Base-by-base conservation (phyloP, 2,329 filamentous ascomycete genomes). In the Acarospora socialis region DNA sequence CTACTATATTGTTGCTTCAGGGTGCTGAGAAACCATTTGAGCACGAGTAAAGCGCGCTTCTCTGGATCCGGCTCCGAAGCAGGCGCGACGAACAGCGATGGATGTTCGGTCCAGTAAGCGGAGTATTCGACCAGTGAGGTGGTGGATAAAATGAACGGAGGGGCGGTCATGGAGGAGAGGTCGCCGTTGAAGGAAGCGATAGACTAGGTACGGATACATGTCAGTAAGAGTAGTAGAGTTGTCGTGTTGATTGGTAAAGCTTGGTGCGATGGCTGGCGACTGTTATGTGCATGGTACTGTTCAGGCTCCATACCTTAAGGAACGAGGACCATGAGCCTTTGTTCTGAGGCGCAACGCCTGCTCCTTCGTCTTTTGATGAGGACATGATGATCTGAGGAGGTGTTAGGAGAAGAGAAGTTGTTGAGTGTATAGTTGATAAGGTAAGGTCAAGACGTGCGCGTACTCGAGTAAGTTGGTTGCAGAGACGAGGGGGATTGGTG, bases 11-110 rank as follows among this genome's bases (percentile, higher is more conserved):
- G 83, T 57, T 92, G 82, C 62, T 90, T 92, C 32, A 95, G 66
- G 3, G 86, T 93, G 49, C 76, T 86, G 34, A 95, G 61, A 61
- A 94, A 95, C 87, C 87, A 95, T 57, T 87, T 92, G 46, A 94
- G 63, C n/a, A 95, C 87, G 20, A 87, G 65, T 43, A 92, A 60
- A 13, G 82, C 77, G 39, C 87, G 75, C 63, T 83, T 90, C 47
- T 79, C 73, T 1, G 84, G 70, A 52, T 92, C 80, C 32, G 74
- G 47, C 54, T 93, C 84, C 36, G 68, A 66, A 29, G 83, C 79
- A 3, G 87, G 82, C 8, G 86, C 84, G 37, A 83, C 73, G 45
- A 95, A 79, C 38, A 93, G 59, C 12, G 64, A 57, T 3, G 81
- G 81, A 48, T 84, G 77, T 45, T 83, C 80, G 40, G 75, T 76